phyloP scores from a whole-genome alignment of 495 filamentous ascomycete species.

The Aspergillus sparsus region DNA sequence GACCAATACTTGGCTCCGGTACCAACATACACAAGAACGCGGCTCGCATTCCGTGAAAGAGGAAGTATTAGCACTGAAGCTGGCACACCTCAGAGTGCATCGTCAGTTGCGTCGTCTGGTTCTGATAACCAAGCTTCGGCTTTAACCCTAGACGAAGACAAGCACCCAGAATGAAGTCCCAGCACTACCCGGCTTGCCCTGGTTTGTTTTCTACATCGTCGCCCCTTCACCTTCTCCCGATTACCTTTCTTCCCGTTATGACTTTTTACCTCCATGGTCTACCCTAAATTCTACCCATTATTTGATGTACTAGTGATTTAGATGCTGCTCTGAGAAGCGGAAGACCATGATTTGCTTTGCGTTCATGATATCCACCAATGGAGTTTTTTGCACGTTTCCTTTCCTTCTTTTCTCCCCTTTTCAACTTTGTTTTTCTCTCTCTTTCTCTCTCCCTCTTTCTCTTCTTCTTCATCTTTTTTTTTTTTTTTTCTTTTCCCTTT shows the following conservation, averaged over 20 bases:
- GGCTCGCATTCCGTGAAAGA: constrained; percentile 40
- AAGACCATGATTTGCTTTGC: neutral
- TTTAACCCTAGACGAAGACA: constrained; percentile 34
- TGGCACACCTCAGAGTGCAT: constrained; percentile 39
- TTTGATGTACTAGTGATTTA: too few relatives aligned
- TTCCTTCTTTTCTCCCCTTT: neutral
- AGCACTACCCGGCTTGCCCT: neutral
- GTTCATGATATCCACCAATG: neutral
- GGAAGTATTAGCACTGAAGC: constrained; percentile 36
- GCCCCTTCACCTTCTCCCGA: neutral
- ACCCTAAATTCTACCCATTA: neutral
- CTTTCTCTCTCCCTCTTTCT: too few relatives aligned
- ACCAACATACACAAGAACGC: constrained; percentile 42
- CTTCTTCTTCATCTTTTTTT: too few relatives aligned
- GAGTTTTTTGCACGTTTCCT: neutral
- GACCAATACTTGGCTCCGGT: constrained; percentile 66
- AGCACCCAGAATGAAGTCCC: constrained; percentile 2
- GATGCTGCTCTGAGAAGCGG: too few relatives aligned
- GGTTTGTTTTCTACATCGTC: neutral
- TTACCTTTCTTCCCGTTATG: neutral
- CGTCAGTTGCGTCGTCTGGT: constrained; percentile 31
- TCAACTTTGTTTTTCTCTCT: too few relatives aligned
- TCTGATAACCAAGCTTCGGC: constrained; percentile 28
- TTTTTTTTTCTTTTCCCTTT: too few relatives aligned
- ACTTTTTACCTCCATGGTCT: neutral